phyloP scores from a whole-genome alignment of 1,284 basidiomycete genomes.

The Phellopilus nigrolimitatus region DNA sequence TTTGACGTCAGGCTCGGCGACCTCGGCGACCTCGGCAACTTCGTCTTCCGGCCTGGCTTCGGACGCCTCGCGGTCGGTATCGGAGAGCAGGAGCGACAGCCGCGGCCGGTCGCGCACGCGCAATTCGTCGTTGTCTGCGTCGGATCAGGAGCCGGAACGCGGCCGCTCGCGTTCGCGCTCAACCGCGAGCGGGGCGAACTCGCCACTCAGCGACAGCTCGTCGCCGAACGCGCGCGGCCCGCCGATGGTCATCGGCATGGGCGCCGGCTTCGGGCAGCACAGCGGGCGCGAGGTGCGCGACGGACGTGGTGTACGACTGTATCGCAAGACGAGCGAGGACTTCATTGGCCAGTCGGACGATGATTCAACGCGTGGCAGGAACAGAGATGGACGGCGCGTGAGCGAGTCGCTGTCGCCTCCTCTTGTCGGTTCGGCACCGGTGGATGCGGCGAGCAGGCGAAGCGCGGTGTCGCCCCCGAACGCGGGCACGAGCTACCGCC shows the following conservation, averaged over 20 bases:
- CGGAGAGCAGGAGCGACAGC: constrained; percentile 17
- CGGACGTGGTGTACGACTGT: constrained; percentile 15
- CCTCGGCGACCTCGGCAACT: constrained; percentile 13
- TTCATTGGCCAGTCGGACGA: constrained; percentile 4
- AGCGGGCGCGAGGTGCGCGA: constrained; percentile 19
- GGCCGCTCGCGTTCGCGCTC: constrained; percentile 17
- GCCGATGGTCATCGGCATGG: constrained; percentile 5
- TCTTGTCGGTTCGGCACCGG: not conserved
- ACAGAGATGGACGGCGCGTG: constrained; percentile 15
- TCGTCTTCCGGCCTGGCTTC: constrained; percentile 9
- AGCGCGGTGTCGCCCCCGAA: not conserved
- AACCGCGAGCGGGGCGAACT: constrained; percentile 17
- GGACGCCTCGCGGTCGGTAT: constrained; percentile 11
- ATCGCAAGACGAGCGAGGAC: constrained; percentile 21
- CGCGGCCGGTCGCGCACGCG: constrained; percentile 19
- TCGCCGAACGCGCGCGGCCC: constrained; percentile 8
- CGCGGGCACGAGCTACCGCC: not conserved
- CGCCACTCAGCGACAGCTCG: constrained; percentile 14
- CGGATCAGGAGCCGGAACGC: constrained; percentile 13
- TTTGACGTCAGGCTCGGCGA: constrained; percentile 7
- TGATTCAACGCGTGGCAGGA: constrained; percentile 5
- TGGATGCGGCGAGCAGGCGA: not conserved
- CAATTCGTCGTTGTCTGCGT: constrained; percentile 15
- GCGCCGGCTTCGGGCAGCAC: constrained; percentile 10
- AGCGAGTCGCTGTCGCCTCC: constrained; percentile 17